Conservation (phyloP, 2,329 filamentous ascomycete species). For the Alternaria sp. region DNA sequence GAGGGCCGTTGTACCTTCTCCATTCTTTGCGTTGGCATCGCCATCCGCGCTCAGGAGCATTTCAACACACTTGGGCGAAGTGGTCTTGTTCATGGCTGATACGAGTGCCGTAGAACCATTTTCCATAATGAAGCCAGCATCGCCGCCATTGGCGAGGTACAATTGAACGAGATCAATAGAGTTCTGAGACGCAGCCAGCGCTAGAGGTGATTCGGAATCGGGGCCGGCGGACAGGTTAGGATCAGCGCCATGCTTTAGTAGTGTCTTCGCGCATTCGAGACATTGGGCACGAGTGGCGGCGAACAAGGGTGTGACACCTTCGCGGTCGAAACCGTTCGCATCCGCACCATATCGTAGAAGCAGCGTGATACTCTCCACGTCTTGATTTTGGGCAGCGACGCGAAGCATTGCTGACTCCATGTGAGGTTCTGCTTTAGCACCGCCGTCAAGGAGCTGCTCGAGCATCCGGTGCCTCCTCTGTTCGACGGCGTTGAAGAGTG, state of each 20-base stretch:
- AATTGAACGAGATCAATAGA: slow-evolving; percentile 65
- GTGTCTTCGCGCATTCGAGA: slow-evolving; percentile 54
- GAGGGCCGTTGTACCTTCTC: slow-evolving; percentile 67
- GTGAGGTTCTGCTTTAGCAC: slow-evolving; percentile 34
- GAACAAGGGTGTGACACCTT: slow-evolving; percentile 37
- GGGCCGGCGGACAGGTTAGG: slow-evolving; percentile 44
- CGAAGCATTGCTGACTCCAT: slow-evolving; percentile 42
- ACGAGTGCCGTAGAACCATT: slow-evolving; percentile 68
- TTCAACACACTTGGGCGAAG: slow-evolving; percentile 62
- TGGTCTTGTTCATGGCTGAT: slow-evolving; percentile 65
- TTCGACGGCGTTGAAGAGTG: slow-evolving; percentile 61
- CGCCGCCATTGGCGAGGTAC: slow-evolving; percentile 66
- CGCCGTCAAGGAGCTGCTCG: slow-evolving; percentile 43
- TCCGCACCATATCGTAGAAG: slow-evolving; percentile 40
- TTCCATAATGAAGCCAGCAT: slow-evolving; percentile 60
- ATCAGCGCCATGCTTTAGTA: slow-evolving; percentile 35
- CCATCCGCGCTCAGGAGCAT: slow-evolving; percentile 66
- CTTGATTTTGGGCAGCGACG: slow-evolving; percentile 38
- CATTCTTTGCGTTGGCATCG: slow-evolving; percentile 65
- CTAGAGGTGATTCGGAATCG: slow-evolving; percentile 63
- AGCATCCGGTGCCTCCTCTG: slow-evolving; percentile 69
- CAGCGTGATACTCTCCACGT: slow-evolving; percentile 35
- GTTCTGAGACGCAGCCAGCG: slow-evolving; percentile 58
- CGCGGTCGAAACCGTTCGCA: slow-evolving; percentile 38
- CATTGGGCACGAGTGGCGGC: slow-evolving; percentile 35